Evolutionary conservation across 495 filamentous ascomycete genomes (phyloP).

Genomic region (Saxophila tyrrhenica): DNA sequence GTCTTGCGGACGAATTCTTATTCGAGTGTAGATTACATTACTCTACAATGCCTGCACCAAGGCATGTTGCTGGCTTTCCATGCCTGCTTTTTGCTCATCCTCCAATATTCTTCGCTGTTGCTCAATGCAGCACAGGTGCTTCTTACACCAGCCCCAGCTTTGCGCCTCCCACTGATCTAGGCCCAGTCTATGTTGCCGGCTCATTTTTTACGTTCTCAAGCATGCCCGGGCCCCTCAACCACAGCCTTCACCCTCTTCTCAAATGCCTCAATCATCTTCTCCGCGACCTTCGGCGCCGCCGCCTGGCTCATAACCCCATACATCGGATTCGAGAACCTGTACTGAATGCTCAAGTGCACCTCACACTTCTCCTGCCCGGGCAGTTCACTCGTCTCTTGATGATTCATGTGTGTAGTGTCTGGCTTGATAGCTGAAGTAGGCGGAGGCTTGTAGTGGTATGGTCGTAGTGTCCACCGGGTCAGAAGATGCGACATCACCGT

Average conservation of each 20-base stretch:
- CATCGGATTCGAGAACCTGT: conserved; percentile 72
- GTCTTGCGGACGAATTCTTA: too few relatives aligned
- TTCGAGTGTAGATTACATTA: too few relatives aligned
- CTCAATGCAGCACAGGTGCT: too few relatives aligned
- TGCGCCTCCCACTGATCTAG: too few relatives aligned
- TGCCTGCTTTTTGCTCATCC: too few relatives aligned
- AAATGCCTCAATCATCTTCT: conserved; percentile 86
- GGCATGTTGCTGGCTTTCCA: too few relatives aligned
- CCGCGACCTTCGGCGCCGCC: conserved; percentile 71
- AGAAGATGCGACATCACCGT: conserved; percentile 63
- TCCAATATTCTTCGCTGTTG: too few relatives aligned
- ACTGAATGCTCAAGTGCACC: conserved; percentile 63
- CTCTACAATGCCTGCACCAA: too few relatives aligned
- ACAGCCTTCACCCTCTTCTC: conserved; percentile 60
- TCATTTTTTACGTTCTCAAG: too few relatives aligned
- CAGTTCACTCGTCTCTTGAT: conserved; percentile 13
- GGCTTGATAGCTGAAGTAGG: conserved; percentile 22
- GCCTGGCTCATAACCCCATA: conserved; percentile 69
- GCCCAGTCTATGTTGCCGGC: too few relatives aligned
- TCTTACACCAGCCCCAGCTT: too few relatives aligned
- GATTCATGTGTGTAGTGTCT: conserved; percentile 14
- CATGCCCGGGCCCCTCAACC: conserved; percentile 11
- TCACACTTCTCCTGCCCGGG: conserved; percentile 45
- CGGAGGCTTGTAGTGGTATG: conserved; percentile 31
- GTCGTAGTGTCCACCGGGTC: conserved; percentile 63